A percentile compares a stretch with the other conserved stretches of the same genome.
Conservation (phyloP, 2,329 filamentous ascomycete species). For the Ophiostoma perfectum region DNA sequence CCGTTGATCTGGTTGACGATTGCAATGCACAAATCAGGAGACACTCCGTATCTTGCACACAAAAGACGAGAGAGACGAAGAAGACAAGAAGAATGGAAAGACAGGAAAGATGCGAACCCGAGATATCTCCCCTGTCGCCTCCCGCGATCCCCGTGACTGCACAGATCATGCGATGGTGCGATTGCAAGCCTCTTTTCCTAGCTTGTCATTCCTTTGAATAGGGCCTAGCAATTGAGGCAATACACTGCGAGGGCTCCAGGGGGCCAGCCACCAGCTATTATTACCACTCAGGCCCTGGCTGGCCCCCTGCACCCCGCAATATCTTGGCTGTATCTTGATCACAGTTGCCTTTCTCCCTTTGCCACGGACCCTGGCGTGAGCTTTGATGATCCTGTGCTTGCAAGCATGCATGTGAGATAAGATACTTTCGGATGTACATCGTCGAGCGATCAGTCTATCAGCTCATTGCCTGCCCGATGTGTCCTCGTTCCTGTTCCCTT, state of each 20-base stretch:
- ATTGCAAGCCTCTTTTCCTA: neutral
- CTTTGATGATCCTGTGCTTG: neutral
- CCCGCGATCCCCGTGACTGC: neutral
- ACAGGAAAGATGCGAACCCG: neutral
- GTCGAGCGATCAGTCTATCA: neutral
- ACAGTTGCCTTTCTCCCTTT: too few relatives aligned
- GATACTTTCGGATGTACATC: neutral
- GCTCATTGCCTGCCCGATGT: neutral
- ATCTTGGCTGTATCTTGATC: neutral
- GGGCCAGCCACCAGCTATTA: neutral
- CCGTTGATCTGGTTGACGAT: neutral
- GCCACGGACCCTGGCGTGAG: neutral
- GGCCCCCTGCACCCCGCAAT: neutral
- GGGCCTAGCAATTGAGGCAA: neutral
- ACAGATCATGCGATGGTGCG: constrained; percentile 2
- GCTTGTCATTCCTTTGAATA: neutral
- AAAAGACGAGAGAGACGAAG: neutral
- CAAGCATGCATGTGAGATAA: too few relatives aligned
- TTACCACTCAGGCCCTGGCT: neutral
- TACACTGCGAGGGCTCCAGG: too few relatives aligned
- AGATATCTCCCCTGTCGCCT: constrained; percentile 1
- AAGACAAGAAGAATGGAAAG: neutral
- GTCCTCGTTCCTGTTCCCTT: neutral
- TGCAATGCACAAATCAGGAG: neutral
- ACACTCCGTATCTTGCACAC: neutral